Evolutionary conservation across 352 stramenopile species (phyloP), one percentile per base, ranked within the genome.

Genomic region (Phytophthora ohioensis): DNA sequence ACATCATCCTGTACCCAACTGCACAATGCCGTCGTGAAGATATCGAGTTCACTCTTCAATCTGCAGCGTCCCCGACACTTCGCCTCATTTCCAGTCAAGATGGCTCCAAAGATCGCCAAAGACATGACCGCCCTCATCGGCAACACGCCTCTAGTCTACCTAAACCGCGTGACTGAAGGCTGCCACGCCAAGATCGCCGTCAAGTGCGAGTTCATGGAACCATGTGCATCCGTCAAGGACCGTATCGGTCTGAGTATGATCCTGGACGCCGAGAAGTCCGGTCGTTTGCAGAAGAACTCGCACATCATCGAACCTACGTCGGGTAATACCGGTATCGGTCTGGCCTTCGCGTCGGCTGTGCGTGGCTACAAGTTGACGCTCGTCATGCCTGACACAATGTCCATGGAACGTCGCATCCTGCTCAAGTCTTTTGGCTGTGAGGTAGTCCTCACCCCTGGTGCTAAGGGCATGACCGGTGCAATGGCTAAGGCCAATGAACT

Each of bases 381-480:
- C 7, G 97, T 97, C 60, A 98, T 99, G 95, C 96, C 96, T 10
- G 95, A 98, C 83, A 94, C 87, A 49, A 98, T 98, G 95, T 95
- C 82, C 36, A 98, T 98, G 92, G 96, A 99, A 81, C 92, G 96
- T 69, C 94, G 95, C 35, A 97, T 99, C 47, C 70, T 98, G 35
- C 85, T 99, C 60, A 98, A 98, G 83, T 91, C 94, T 1, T 97
- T 98, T 55, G 93, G 92, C 53, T 95, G 89, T 56, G 82, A 97
- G 65, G 84, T 99, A 5, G 87, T 98, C 32, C 82, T 99, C 12
- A 98, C 95, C 6, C 93, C 95, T n/a, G 94, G 88, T 30, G 80
- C 82, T 3, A 87, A 88, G 53, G 89, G 87, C 34, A 94, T 94
- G 86, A 92, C 81, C 0, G 87, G 87, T n/a, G 86, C 86, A 0